Base-by-base conservation (phyloP, 306 rosid species). In the Sophora flavescens region DNA sequence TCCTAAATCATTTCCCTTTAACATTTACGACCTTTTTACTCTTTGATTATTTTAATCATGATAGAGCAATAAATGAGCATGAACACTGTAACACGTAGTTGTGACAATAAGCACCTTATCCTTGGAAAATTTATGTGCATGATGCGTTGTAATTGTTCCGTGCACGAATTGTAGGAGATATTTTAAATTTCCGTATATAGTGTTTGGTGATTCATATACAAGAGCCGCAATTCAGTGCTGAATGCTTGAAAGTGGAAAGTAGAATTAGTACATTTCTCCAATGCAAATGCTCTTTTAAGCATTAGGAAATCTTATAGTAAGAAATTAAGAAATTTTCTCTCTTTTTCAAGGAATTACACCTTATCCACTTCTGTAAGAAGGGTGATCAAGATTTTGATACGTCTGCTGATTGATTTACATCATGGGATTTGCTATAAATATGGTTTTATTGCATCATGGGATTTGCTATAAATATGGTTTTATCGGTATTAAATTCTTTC, bases 151-250 rank as follows among this genome's bases (percentile, higher is more conserved):
- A 13, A 54, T 72, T 7, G 74, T 79, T 16, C 8, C 78, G 83
- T 72, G 72, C 50, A 80, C 83, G 83, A 44, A 56, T 76, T 41
- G 42, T 39, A 16, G 44, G n/a, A 41, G 57, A 14, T 54, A 77
- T 41, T 44, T 28, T 16, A 17, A 32, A 76, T 2, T 26, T 51
- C 48, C 17, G 52, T 44, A 18, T 39, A 38, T 42, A 66, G 36
- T 7, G 41, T 72, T 44, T 59, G 7, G 53, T 42, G 9, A 28
- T 66, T 68, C 72, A 77, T 30, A 47, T 30, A 60, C 10, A 66
- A 30, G 53, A 30, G 63, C 64, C 66, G 22, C 41, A 9, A 22
- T 22, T 22, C 22, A 22, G 22, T 22, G 22, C 22, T 22, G 22
- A 22, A 47, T 15, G 38, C n/a, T 16, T 62, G 57, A 62, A 53